Evolutionary conservation across 805 yeast species (phyloP), one percentile per base, ranked within the genome.

Genomic region (Candida suzukii): DNA sequence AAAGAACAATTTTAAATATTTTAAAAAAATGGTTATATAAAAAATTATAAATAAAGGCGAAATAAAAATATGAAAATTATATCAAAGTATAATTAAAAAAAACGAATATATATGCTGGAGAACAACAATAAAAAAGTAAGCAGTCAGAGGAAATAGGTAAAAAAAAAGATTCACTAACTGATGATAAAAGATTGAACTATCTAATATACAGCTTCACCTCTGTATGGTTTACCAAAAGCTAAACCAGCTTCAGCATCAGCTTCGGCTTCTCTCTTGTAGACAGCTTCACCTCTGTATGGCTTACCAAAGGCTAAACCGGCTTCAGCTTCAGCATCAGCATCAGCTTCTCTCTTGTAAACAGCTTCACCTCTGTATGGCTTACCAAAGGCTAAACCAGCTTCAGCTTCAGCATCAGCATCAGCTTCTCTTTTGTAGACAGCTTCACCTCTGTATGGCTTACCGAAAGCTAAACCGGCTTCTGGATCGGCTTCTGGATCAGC

Each of bases 221-320:
- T 26, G 24, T 43, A 39, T 20, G 44, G 28, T 13, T 34, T 40
- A 16, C 49, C 52, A 29, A 40, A 4, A n/a, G 29, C 29, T 8
- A 11, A 11, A 11, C 10, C 40, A 20, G 53, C 54, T 9, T 47
- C 52, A 14, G 58, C 58, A 8, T 52, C 59, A 14, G 59, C 57
- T 14, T 57, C 55, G 34, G 61, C 61, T 6, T 56, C 62, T 48
- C 63, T 54, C 46, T 59, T 59, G 35, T 42, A 43, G 28, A 54
- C 47, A 19, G 48, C 51, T 35, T 43, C 42, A 38, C 51, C 49
- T 37, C 40, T 42, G 20, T 25, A 17, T 16, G 35, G 22, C 13
- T 30, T 35, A 26, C 25, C 21, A 35, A 47, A 43, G 16, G 41
- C 46, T 10, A 49, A 43, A 2, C 44, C 41, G 18, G 51, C 46